Evolutionary conservation across 2,329 filamentous ascomycete species (phyloP).

Genomic region (Botryotinia narcissicola): DNA sequence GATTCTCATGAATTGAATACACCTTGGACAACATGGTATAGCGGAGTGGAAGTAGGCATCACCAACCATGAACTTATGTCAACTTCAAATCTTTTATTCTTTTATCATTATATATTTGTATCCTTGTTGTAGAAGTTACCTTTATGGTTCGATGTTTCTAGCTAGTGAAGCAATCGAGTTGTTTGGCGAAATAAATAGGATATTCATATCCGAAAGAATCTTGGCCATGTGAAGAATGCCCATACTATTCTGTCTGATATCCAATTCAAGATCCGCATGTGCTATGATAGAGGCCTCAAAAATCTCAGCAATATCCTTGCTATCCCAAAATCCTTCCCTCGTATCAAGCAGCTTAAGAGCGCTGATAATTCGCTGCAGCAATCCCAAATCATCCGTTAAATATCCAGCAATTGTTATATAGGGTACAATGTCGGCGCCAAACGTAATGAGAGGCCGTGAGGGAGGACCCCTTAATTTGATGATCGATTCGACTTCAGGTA

Average conservation of each 20-base stretch:
- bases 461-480: background rate
- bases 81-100: background rate
- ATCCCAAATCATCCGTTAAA: background rate
- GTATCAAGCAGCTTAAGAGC: background rate
- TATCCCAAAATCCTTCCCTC: background rate
- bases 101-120: background rate
- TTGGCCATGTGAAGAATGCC: background rate
- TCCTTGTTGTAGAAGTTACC: background rate
- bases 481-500: background rate
- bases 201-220: background rate
- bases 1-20: no score
- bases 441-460: background rate
- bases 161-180: background rate
- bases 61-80: background rate
- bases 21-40: no score
- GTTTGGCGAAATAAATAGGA: background rate
- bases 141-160: background rate
- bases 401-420: background rate
- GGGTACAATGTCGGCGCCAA: background rate
- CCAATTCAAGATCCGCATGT: background rate
- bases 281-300: background rate
- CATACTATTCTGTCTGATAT: background rate
- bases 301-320: background rate
- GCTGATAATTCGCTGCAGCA: background rate
- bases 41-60: no score